Percentiles rank a stretch among this genome's conserved stretches.
Evolutionary conservation across 2,329 filamentous ascomycete species (phyloP).

Genomic region (Hypomyces rosellus): DNA sequence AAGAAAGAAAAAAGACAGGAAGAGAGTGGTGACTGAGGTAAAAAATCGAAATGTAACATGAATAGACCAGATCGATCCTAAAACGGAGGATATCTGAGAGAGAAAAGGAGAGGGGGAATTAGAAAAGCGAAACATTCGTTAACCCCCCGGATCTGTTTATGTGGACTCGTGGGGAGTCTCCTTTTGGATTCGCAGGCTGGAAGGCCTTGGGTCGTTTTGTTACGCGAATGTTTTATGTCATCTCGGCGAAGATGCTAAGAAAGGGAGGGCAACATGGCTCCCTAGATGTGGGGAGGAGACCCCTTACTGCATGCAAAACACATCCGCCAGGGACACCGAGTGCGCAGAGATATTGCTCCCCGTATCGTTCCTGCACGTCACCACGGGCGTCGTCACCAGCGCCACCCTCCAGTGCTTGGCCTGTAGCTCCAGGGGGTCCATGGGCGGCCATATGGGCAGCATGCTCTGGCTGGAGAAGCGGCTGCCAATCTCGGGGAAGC

Average conservation of each 20-base stretch:
- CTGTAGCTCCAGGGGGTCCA: slow-evolving; percentile 39
- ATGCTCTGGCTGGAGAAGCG: slow-evolving; percentile 46
- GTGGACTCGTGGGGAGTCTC: not conserved
- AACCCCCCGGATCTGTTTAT: too few relatives aligned
- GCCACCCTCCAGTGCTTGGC: slow-evolving; percentile 46
- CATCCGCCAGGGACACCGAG: slow-evolving; percentile 40
- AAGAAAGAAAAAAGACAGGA: not conserved
- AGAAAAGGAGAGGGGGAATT: not conserved
- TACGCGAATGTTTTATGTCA: not conserved
- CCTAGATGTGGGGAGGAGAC: not conserved
- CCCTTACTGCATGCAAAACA: slow-evolving; percentile 41
- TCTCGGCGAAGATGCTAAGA: not conserved
- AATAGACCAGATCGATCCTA: not conserved
- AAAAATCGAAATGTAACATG: not conserved
- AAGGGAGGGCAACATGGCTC: not conserved
- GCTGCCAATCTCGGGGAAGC: slow-evolving; percentile 43
- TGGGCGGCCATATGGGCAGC: slow-evolving; percentile 37
- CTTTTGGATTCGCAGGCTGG: not conserved
- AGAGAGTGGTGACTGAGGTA: not conserved
- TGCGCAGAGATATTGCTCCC: slow-evolving; percentile 39
- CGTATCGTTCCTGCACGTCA: slow-evolving; percentile 48
- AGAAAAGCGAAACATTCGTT: not conserved
- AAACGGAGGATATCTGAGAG: not conserved
- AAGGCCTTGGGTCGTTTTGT: not conserved
- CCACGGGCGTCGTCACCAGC: slow-evolving; percentile 47